Base-by-base conservation (phyloP, 2,329 filamentous ascomycete species). In the Cladophialophora chaetospira region DNA sequence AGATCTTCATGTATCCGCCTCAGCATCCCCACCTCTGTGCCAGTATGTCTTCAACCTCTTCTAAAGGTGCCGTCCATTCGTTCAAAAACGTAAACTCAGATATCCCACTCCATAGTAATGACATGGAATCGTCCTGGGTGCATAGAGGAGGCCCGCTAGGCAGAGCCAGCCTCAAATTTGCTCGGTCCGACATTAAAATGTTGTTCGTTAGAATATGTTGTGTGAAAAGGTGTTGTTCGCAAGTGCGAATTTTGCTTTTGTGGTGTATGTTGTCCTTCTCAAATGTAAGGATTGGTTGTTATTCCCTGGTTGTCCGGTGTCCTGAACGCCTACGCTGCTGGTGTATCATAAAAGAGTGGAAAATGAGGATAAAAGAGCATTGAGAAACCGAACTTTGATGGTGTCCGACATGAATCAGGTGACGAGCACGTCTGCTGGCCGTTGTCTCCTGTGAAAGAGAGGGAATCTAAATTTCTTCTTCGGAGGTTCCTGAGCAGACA, bases 381-480 rank as follows among this genome's bases (percentile, higher is more conserved):
- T 13, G n/a, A 8, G 26, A 15, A 17, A 46, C 25, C n/a, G 42
- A 36, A 25, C 6, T 33, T 13, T 15, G 19, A 4, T 25, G 13
- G 38, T 38, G 13, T 25, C 8, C 13, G n/a, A n/a, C n/a, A n/a
- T n/a, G n/a, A n/a, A n/a, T 57, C 25, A 62, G 11, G 53, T 57
- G n/a, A 62, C 60, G 4, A 62, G 57, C 15, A 62, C 50, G 31
- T 58, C 60, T 5, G 42, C 35, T n/a, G 57, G 60, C 23, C 57
- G 49, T 29, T 62, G 53, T 47, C 57, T 48, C 35, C 53, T 57
- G 17, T 48, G 40, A 26, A 62, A 62, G 13, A 62, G 46, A 25
- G 57, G 57, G n/a, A 62, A 47, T 9, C 50, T 46, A 33, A 62
- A 62, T 25, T 49, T 45, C 31, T 50, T 60, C 19, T 57, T 62